Conservation (phyloP, 1,284 basidiomycete genomes). For the Apiotrichum akiyoshidainum region DNA sequence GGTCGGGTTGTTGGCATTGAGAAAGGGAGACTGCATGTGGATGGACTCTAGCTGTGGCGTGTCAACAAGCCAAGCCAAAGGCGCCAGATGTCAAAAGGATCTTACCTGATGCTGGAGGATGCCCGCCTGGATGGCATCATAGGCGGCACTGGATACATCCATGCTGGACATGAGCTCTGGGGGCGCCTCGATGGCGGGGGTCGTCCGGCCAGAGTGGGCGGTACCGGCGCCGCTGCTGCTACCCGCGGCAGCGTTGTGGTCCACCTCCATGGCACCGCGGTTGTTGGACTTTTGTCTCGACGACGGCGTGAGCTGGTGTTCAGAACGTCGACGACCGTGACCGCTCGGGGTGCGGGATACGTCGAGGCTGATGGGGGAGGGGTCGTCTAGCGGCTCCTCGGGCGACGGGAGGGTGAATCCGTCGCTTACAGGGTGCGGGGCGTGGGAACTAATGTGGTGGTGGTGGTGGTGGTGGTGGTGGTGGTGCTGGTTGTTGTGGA, state of each 20-base stretch:
- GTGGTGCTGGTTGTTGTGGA: background rate
- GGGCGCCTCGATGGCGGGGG: constrained; percentile 5
- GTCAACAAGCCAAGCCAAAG: background rate
- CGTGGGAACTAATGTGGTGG: constrained; percentile 1
- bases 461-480: background rate
- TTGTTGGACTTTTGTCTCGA: background rate
- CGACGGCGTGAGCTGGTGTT: background rate
- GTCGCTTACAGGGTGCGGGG: background rate
- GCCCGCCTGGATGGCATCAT: constrained; percentile 24
- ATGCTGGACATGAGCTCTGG: constrained; percentile 6
- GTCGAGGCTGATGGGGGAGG: constrained; percentile 21
- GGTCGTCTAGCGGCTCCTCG: constrained; percentile 21
- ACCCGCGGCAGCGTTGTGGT: background rate
- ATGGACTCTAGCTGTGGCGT: constrained; percentile 45
- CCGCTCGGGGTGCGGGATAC: constrained; percentile 7
- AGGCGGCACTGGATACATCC: constrained; percentile 10
- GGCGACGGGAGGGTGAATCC: background rate
- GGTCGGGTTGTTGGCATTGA: constrained; percentile 35
- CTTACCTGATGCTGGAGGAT: constrained; percentile 23
- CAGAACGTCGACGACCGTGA: constrained; percentile 5
- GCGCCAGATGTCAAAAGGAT: too few relatives aligned
- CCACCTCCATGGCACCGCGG: constrained; percentile 3
- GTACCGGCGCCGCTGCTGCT: background rate
- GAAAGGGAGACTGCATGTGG: constrained; percentile 50
- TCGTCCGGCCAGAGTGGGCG: constrained; percentile 5